These are phyloP conservation scores for Thermomyces lanuginosus DNA, from an alignment of 2,329 filamentous ascomycete species.

Conservation along the genomic window DNA sequence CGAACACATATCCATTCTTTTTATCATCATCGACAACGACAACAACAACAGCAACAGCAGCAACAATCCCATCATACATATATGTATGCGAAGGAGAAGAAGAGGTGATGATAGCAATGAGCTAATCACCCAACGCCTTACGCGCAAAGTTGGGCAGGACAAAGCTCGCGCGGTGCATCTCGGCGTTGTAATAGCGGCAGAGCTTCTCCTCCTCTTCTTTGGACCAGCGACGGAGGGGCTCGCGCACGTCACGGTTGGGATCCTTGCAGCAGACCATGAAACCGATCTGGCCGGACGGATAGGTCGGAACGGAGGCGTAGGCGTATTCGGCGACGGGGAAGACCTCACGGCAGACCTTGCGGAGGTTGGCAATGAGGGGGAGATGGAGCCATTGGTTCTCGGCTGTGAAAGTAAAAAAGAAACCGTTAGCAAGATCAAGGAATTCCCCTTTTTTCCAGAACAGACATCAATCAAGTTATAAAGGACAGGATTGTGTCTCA, in stretches of 20 bases:
- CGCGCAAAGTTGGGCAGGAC: constrained; percentile 85
- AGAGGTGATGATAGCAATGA: too few relatives aligned
- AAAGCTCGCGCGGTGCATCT: constrained; percentile 91
- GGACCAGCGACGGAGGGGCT: constrained; percentile 66
- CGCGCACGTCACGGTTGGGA: constrained; percentile 61
- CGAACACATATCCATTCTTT: too few relatives aligned
- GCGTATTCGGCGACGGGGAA: constrained; percentile 97
- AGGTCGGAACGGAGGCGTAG: constrained; percentile 96
- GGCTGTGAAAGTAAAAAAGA: constrained; percentile 36
- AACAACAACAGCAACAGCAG: too few relatives aligned
- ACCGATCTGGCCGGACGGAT: constrained; percentile 96
- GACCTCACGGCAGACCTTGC: constrained; percentile 91
- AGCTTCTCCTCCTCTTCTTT: constrained; percentile 79
- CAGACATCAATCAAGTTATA: constrained; percentile 8
- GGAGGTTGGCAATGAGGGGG: constrained; percentile 79
- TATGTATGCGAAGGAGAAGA: too few relatives aligned
- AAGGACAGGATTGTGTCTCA: too few relatives aligned
- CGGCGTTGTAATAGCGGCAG: constrained; percentile 93
- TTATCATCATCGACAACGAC: too few relatives aligned
- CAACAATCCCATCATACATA: too few relatives aligned
- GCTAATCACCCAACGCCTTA: too few relatives aligned
- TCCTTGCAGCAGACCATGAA: constrained; percentile 99
- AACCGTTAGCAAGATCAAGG: constrained; percentile 4
- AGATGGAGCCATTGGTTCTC: constrained; percentile 99
- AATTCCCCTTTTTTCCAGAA: constrained; percentile 3